Evolutionary conservation across 2,329 filamentous ascomycete species (phyloP).

Genomic region (Penicillium aurantiogriseum): DNA sequence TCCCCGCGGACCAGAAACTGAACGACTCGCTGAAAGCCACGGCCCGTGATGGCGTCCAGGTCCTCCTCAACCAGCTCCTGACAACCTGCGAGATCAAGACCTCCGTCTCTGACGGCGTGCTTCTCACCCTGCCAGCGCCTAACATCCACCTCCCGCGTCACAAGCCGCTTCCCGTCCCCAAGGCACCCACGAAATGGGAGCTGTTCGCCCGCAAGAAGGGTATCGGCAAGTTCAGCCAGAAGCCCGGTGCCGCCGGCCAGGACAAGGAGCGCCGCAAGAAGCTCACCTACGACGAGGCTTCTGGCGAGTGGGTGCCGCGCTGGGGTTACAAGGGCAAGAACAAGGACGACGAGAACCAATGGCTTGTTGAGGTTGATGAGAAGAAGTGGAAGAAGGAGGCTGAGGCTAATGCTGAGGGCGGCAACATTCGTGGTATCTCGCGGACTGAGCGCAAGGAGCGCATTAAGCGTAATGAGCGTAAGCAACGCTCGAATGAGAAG

Average conservation of each 20-base stretch:
- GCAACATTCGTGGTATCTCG: constrained; percentile 63
- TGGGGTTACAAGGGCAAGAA: constrained; percentile 95
- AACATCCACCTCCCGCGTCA: constrained; percentile 77
- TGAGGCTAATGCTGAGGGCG: constrained; percentile 56
- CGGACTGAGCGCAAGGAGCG: constrained; percentile 67
- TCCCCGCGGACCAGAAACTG: constrained; percentile 50
- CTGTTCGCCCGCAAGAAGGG: constrained; percentile 96
- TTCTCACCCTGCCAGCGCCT: constrained; percentile 71
- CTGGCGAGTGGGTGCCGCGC: constrained; percentile 84
- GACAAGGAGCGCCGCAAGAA: constrained; percentile 64
- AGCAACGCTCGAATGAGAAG: constrained; percentile 65
- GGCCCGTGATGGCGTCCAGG: constrained; percentile 87
- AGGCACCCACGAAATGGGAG: constrained; percentile 90
- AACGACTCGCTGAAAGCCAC: constrained; percentile 69
- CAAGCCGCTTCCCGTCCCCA: constrained; percentile 81
- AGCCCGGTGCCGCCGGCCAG: constrained; percentile 55
- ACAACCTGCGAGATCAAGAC: constrained; percentile 78
- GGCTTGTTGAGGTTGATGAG: constrained; percentile 89
- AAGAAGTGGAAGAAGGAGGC: constrained; percentile 69
- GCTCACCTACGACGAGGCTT: constrained; percentile 78
- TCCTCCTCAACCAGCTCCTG: constrained; percentile 89
- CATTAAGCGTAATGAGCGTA: constrained; percentile 62
- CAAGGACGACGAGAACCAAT: constrained; percentile 77
- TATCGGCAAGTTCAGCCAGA: constrained; percentile 78
- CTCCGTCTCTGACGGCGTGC: constrained; percentile 63